Evolutionary conservation across 1,139 yeast species (phyloP).

Genomic region (Pichia sp.): DNA sequence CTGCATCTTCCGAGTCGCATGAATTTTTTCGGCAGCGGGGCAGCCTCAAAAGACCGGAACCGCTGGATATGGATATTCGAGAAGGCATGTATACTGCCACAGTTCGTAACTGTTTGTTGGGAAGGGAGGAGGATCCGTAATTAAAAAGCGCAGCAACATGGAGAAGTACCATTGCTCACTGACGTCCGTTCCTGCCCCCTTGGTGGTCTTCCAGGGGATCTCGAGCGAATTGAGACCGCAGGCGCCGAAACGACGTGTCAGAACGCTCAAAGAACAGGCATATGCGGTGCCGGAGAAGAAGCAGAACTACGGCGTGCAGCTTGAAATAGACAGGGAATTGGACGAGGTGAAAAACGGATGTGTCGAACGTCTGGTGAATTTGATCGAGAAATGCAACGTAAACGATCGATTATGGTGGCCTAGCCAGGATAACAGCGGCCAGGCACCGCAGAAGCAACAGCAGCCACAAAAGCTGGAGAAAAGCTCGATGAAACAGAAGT

Average conservation of each 20-base stretch:
- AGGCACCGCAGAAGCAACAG: conserved; percentile 9
- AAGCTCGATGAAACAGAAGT: conserved; percentile 11
- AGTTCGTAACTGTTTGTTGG: background rate
- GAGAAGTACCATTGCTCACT: conserved; percentile 32
- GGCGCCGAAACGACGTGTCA: conserved; percentile 10
- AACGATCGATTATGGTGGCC: conserved; percentile 32
- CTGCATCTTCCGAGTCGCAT: background rate
- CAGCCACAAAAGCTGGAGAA: background rate
- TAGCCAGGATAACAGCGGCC: conserved; percentile 20
- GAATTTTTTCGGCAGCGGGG: background rate
- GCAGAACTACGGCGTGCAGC: conserved; percentile 16
- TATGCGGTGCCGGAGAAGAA: conserved; percentile 1
- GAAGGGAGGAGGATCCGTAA: background rate
- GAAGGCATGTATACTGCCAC: too few relatives aligned
- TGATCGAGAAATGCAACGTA: conserved; percentile 29
- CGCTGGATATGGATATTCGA: background rate
- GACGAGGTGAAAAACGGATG: conserved; percentile 26
- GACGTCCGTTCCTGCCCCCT: conserved; percentile 33
- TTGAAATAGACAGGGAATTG: conserved; percentile 26
- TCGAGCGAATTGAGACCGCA: conserved; percentile 17
- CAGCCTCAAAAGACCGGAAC: background rate
- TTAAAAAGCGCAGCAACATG: conserved; percentile 17
- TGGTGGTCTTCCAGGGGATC: conserved; percentile 37
- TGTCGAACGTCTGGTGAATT: conserved; percentile 29
- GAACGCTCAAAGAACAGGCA: conserved; percentile 8